Conservation (phyloP, 2,329 filamentous ascomycete species). For the Diaporthe ampelina region DNA sequence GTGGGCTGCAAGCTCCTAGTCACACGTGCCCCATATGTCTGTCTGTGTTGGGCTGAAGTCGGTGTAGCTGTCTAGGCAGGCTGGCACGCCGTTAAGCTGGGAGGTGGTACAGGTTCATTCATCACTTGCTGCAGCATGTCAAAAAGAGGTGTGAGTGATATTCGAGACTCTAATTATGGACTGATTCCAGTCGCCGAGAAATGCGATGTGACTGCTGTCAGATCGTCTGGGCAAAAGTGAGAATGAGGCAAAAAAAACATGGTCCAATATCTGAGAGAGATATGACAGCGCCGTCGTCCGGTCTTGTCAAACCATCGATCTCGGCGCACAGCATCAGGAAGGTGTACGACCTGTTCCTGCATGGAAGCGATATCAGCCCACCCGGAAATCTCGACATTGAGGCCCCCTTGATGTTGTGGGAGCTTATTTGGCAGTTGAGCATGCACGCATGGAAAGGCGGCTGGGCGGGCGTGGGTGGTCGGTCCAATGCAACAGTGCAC, state of each 20-base stretch:
- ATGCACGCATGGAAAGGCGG: not conserved
- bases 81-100: not conserved
- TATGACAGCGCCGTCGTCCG: constrained; percentile 7
- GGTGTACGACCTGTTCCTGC: constrained; percentile 20
- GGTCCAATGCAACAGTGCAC: constrained; percentile 15
- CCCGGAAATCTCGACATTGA: not conserved
- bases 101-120: not conserved
- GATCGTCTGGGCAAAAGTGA: not conserved
- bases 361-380: constrained; percentile 27
- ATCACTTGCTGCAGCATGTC: not conserved
- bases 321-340: constrained; percentile 30
- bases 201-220: constrained; percentile 20
- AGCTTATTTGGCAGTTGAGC: constrained; percentile 18
- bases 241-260: not conserved
- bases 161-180: constrained; percentile 29
- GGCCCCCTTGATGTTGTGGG: not conserved
- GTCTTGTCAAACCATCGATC: constrained; percentile 8
- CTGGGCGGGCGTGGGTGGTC: constrained; percentile 1
- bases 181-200: not conserved
- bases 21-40: not conserved
- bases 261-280: constrained; percentile 4
- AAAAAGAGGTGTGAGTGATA: constrained; percentile 10
- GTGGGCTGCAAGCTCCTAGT: constrained; percentile 11
- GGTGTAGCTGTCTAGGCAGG: not conserved
- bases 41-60: constrained; percentile 11